These are phyloP conservation scores for Ilex paraguariensis DNA, from an alignment of 305 asterid genomes.

Conservation along the genomic window DNA sequence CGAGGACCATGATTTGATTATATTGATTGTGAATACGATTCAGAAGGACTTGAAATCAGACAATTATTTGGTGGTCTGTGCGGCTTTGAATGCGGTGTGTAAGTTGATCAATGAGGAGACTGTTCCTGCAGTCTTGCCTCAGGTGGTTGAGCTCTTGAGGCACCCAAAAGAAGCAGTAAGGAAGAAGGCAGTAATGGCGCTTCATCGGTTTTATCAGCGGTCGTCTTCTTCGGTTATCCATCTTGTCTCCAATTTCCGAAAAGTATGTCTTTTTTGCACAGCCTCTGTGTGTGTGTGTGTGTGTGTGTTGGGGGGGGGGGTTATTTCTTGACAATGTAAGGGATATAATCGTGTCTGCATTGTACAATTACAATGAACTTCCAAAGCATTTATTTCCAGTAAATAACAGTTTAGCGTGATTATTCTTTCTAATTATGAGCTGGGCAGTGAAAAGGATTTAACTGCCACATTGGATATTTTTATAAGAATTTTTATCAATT, in stretches of 20 bases:
- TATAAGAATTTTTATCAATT: no score
- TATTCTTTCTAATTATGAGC: no score
- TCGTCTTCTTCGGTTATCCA: constrained; percentile 85
- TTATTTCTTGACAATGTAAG: no score
- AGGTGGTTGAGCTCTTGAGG: constrained; percentile 80
- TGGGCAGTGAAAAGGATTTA: no score
- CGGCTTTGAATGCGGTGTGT: constrained; percentile 90
- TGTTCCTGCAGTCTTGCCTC: constrained; percentile 92
- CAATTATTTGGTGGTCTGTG: constrained; percentile 83
- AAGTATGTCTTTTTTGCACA: constrained; percentile 38
- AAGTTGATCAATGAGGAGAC: constrained; percentile 98
- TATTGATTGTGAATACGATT: constrained; percentile 90
- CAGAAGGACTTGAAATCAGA: constrained; percentile 99
- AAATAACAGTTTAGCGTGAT: no score
- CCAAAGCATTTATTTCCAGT: no score
- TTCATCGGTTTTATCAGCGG: constrained; percentile 80
- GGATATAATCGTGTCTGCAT: no score
- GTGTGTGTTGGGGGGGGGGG: no score
- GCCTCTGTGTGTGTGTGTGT: no score
- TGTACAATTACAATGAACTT: no score
- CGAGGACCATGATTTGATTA: constrained; percentile 97
- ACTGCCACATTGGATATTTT: no score
- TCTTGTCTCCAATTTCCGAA: constrained; percentile 78
- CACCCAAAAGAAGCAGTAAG: constrained; percentile 96
- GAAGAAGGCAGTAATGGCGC: constrained; percentile 98